Evolutionary conservation across 495 filamentous ascomycete genomes (phyloP), one percentile per base, ranked within the genome.

Genomic region (Cairneyella variabilis): DNA sequence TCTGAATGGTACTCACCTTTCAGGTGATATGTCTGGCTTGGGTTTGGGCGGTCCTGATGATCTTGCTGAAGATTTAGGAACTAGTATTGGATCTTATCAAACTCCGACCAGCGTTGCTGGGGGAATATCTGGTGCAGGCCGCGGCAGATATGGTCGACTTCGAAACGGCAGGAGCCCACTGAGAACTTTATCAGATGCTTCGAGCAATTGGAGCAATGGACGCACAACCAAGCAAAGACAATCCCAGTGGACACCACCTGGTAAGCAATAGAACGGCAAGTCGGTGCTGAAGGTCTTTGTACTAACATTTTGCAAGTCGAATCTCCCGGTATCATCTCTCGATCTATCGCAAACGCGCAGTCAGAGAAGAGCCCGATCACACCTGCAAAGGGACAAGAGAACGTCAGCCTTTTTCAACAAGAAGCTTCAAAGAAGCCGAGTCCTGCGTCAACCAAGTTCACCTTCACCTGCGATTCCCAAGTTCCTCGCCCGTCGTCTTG

Each of bases 391-490:
- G 85, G 83, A 3, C 77, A 84, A 53, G 85, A 86, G 59, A 91
- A 90, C 61, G 76, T 81, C 34, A 93, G 88, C 64, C 74, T 92
- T 55, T 64, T 93, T 36, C 83, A 88, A 38, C 86, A 88, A 61
- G 79, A 85, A 66, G 67, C 77, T 16, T 76, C 79, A 7, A 74
- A 76, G 2, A 82, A 80, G 61, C 65, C 72, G 2, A 82, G 76
- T 25, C 73, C 81, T 20, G 78, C 82, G 10, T 89, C 90, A 49
- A 83, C 85, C 0, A 89, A 95, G 57, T 97, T 97, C 61, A 96
- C 91, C 14, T 97, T 97, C 66, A 93, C 86, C 2, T 92, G 89
- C 67, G 86, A 89, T 53, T 72, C 78, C 0, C 75, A 76, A 48
- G 74, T 76, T 10, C 72, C 75, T 6, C 71, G 70, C 3, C 62